Conservation (phyloP, 2,329 filamentous ascomycete genomes). For the Claviceps citrina region DNA sequence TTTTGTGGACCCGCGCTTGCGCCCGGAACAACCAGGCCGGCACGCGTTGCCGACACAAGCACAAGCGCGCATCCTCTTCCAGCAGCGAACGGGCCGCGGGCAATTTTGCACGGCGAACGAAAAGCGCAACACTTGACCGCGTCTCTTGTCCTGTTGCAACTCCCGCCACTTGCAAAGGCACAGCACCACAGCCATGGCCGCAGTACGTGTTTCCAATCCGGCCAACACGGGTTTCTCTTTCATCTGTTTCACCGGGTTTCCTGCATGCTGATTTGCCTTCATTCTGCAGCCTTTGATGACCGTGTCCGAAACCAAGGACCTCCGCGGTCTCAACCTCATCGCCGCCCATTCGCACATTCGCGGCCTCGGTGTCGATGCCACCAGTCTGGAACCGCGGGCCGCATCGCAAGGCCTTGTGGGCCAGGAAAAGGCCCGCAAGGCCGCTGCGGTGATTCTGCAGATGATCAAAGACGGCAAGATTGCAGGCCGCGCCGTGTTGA, state of each 20-base stretch:
- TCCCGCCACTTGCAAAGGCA: constrained; percentile 2
- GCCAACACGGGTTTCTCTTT: too few relatives aligned
- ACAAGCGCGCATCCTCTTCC: too few relatives aligned
- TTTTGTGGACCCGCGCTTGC: constrained; percentile 1
- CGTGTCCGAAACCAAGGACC: constrained; percentile 87
- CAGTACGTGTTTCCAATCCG: constrained; percentile 26
- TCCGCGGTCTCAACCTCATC: constrained; percentile 91
- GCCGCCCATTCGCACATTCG: constrained; percentile 97
- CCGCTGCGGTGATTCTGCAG: constrained; percentile 86
- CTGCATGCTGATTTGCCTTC: neutral
- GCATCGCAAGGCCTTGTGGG: constrained; percentile 88
- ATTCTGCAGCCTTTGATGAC: constrained; percentile 46
- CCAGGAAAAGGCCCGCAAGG: constrained; percentile 91
- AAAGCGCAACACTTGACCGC: neutral
- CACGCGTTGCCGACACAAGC: too few relatives aligned
- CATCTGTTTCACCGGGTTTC: neutral
- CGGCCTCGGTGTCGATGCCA: constrained; percentile 81
- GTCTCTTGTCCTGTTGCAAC: neutral
- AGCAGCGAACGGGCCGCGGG: neutral
- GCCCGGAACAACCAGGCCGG: neutral
- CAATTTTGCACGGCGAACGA: constrained; percentile 5
- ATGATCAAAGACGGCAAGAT: constrained; percentile 99
- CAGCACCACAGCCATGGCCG: constrained; percentile 29
- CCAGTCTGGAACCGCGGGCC: constrained; percentile 72
- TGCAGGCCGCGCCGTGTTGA: constrained; percentile 82